Percentiles rank a stretch among this genome's conserved stretches.
Evolutionary conservation across 257 asterid species (phyloP).

Genomic region (Scutellaria galericulata): DNA sequence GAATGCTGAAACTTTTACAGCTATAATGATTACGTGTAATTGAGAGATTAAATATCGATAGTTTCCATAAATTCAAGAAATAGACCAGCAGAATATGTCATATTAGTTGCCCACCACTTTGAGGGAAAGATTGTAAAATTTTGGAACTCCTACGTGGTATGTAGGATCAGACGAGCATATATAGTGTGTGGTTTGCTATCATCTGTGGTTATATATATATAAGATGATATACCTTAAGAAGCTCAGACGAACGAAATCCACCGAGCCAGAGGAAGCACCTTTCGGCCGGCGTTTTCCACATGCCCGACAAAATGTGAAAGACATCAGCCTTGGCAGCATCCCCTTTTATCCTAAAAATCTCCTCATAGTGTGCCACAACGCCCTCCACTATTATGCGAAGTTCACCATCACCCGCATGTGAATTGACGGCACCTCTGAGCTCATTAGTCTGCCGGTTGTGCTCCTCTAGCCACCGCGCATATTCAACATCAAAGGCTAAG

Average conservation of each 20-base stretch:
- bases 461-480: constrained; percentile 87
- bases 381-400: constrained; percentile 86
- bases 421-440: constrained; percentile 85
- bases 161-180: too few relatives aligned
- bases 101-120: background rate
- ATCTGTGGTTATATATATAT: too few relatives aligned
- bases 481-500: constrained; percentile 87
- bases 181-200: too few relatives aligned
- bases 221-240: constrained; percentile 61
- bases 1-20: constrained; percentile 3
- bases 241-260: constrained; percentile 89
- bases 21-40: background rate
- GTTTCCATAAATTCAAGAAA: background rate
- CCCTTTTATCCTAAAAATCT: constrained; percentile 75
- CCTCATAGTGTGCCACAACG: constrained; percentile 73
- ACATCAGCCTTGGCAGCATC: constrained; percentile 88
- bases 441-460: constrained; percentile 75
- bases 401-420: constrained; percentile 93
- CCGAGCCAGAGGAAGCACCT: constrained; percentile 97
- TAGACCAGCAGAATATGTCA: background rate
- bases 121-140: too few relatives aligned
- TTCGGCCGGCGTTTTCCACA: constrained; percentile 97
- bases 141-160: too few relatives aligned
- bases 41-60: background rate
- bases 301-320: constrained; percentile 87